Evolutionary conservation across 352 stramenopile genomes (phyloP), one percentile per base, ranked within the genome.

Genomic region (Phytophthora vignae): DNA sequence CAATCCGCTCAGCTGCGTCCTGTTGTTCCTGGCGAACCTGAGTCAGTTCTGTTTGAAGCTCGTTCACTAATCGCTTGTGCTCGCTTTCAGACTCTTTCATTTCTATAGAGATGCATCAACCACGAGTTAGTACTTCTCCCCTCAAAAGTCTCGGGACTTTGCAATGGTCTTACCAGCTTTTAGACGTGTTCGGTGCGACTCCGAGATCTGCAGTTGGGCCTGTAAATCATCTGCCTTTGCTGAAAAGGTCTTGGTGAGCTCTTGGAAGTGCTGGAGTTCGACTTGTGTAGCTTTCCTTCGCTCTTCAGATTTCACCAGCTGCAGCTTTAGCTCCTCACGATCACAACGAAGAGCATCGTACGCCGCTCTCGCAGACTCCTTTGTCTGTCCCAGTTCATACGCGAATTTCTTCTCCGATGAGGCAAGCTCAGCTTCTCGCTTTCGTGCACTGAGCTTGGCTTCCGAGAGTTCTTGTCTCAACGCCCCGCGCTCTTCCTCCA

Each of bases 261-360:
- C 79, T 29, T 90, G 74, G 10, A 81, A 78, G 62, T 92, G 85
- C 38, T 83, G 53, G 2, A 91, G 55, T 48, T 93, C 84, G 15
- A 50, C 76, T 38, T 84, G 77, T 31, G 74, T 69, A 0, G 83
- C 68, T 33, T 84, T 84, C 17, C 64, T 61, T 4, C 78, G 74
- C 60, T 92, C 84, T 54, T 88, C 76, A 5, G 68, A 73, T 29
- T 82, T 82, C 2, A 83, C 79, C 1, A 93, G 54, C 31, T 95
- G 79, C 3, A 90, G 31, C 19, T 83, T 82, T 11, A 95, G 74
- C 36, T 92, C 78, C 57, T 92, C 85, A 9, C 74, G 63, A 27
- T 95, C 84, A n/a, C 58, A 69, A 19, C 81, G 77, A 4, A 95
- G 58, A 4, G 84, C 71, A 70, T 92, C 87, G 48, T 92, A 93